These are phyloP conservation scores for Euryodendron excelsum DNA, from an alignment of 148 eudicot genomes.

Conservation along the genomic window DNA sequence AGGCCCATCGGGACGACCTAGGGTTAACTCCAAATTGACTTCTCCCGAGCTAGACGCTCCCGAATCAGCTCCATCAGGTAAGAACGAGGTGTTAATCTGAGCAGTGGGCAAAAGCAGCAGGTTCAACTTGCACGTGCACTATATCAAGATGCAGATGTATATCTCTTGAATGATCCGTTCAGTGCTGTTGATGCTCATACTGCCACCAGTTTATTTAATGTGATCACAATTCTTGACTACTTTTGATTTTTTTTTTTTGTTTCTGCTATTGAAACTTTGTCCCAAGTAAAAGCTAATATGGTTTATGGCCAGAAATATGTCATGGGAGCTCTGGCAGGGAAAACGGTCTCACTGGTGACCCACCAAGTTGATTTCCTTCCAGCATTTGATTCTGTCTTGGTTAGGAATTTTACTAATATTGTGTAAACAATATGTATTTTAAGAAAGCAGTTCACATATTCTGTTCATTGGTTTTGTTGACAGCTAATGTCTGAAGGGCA, in stretches of 20 bases:
- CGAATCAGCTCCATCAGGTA: no score
- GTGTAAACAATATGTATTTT: background rate
- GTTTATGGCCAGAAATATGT: conserved; percentile 14
- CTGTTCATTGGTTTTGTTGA: background rate
- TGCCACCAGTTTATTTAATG: conserved; percentile 26
- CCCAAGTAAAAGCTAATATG: background rate
- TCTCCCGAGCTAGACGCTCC: no score
- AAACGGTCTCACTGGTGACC: conserved; percentile 26
- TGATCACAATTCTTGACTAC: background rate
- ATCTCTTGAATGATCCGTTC: conserved; percentile 30
- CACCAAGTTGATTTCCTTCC: conserved; percentile 32
- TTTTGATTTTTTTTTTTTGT: background rate
- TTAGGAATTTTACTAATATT: background rate
- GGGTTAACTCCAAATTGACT: no score
- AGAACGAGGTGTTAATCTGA: conserved; percentile 30
- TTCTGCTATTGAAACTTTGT: background rate
- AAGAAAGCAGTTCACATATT: background rate
- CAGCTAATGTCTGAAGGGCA: conserved; percentile 45
- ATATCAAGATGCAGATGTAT: conserved; percentile 27
- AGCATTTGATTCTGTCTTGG: conserved; percentile 20
- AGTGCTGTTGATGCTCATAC: conserved; percentile 32
- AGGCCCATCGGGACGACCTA: no score
- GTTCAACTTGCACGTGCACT: conserved; percentile 30
- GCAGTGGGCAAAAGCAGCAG: conserved; percentile 31
- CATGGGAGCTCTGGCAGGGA: conserved; percentile 24